phyloP scores from a whole-genome alignment of 306 rosid species.

The Acmispon strigosus region DNA sequence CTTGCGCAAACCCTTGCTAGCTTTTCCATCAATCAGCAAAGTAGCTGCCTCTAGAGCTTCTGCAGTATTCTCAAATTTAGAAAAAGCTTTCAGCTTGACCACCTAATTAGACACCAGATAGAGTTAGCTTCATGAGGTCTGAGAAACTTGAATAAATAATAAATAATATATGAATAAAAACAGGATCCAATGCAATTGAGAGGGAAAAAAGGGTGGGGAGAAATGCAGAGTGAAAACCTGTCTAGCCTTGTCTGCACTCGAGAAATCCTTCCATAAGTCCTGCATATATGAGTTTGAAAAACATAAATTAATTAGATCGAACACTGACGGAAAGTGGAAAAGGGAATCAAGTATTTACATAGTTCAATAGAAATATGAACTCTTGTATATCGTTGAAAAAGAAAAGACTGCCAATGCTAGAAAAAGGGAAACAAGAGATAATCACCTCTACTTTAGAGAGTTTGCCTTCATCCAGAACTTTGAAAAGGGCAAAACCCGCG shows the following conservation, averaged over 20 bases:
- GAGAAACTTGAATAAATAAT: background rate
- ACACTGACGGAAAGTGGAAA: background rate
- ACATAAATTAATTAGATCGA: background rate
- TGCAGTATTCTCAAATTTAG: constrained; percentile 78
- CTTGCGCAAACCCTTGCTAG: constrained; percentile 88
- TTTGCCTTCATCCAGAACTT: constrained; percentile 76
- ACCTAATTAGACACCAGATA: constrained; percentile 32
- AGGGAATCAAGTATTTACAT: background rate
- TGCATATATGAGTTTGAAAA: constrained; percentile 12
- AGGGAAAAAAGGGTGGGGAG: background rate
- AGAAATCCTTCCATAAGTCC: constrained; percentile 64
- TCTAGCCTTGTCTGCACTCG: constrained; percentile 68
- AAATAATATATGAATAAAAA: background rate
- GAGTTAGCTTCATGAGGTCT: background rate
- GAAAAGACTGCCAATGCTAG: background rate
- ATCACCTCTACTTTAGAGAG: constrained; percentile 73
- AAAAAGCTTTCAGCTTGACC: constrained; percentile 82
- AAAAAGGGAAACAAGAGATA: background rate
- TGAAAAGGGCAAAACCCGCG: constrained; percentile 78
- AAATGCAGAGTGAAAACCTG: constrained; percentile 35
- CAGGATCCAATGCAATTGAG: background rate
- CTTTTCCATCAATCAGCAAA: constrained; percentile 70
- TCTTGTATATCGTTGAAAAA: background rate
- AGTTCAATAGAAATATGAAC: background rate
- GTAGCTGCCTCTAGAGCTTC: constrained; percentile 86